Base-by-base conservation (phyloP, 352 stramenopile genomes). In the Phytophthora constricta region DNA sequence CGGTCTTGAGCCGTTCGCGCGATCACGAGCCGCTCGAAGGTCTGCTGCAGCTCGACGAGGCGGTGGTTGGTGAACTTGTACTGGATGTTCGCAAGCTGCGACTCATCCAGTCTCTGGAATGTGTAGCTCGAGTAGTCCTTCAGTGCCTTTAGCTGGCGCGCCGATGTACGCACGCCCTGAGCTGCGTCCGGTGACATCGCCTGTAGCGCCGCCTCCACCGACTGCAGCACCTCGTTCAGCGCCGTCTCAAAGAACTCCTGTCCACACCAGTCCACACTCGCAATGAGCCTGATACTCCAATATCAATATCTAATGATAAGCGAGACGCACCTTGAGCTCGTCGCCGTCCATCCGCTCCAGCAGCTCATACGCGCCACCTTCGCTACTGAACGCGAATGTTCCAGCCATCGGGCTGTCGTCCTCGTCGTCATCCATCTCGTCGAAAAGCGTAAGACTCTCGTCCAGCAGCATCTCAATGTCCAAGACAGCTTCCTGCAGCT, bases 191-290 rank as follows among this genome's bases (percentile, higher is more conserved):
- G 73, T 0, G 83, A 90, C 58, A 89, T 74, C 16, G 87, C 83
- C 34, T 90, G 80, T n/a, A 91, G 59, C 2, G 72, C 77, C 5
- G 63, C 70, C 20, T 86, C 75, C 27, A 76, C 84, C 33, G 78
- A 82, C 47, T 79, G 53, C 28, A 90, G 33, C 33, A 92, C 80
- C 52, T 91, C 83, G 28, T 91, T 72, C 49, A 90, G 72, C 16
- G 81, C 85, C 28, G 77, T 69, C 57, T 89, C 76, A 50, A 93
- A 92, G 59, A 92, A 91, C 10, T 89, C 74, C 85, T 91, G 41
- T 25, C 39, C 14, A 59, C 19, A 51, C 2, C 23, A 51, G 26
- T 22, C 4, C 42, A 2, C 16, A 50, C 57, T 7, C 56, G 26
- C 8, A 33, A 33, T n/a, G n/a, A n/a, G n/a, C n/a, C n/a, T n/a